Conservation (phyloP, 129 eudicot genomes). For the Apium graveolens region DNA sequence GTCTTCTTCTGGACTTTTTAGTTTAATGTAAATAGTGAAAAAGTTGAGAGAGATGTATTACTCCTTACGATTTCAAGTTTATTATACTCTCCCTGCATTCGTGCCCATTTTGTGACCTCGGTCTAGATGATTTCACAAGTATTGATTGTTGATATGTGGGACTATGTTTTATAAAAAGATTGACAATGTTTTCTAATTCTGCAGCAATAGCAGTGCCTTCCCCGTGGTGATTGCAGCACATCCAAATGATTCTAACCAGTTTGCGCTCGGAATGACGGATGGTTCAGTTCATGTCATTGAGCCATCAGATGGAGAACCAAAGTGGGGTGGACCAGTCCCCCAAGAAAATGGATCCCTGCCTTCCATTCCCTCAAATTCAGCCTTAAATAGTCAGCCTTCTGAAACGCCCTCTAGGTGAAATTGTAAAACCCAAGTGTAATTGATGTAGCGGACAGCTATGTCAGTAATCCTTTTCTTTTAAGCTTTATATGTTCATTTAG, state of each 20-base stretch:
- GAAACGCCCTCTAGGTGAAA: slow-evolving; percentile 76
- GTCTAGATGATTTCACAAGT: background rate
- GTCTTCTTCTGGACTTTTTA: background rate
- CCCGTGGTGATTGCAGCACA: slow-evolving; percentile 75
- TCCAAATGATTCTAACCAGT: slow-evolving; percentile 65
- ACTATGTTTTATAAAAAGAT: background rate
- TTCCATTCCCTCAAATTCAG: slow-evolving; percentile 64
- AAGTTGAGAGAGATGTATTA: background rate
- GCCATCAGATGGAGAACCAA: slow-evolving; percentile 64
- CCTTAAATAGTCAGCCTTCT: slow-evolving; percentile 72
- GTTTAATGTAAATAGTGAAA: background rate
- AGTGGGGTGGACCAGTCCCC: slow-evolving; percentile 58
- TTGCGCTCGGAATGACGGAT: slow-evolving; percentile 80
- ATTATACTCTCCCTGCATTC: background rate
- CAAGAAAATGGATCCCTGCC: slow-evolving; percentile 51
- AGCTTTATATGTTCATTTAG: background rate
- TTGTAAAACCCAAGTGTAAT: slow-evolving; percentile 8
- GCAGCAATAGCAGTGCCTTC: slow-evolving; percentile 45
- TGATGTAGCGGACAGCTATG: too few relatives aligned
- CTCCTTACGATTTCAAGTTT: background rate
- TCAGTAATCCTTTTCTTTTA: background rate
- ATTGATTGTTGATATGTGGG: background rate
- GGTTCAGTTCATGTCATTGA: slow-evolving; percentile 74
- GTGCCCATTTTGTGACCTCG: background rate
- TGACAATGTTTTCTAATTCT: slow-evolving; percentile 8